Base-by-base conservation (phyloP, 1,284 basidiomycete genomes). In the Apiotrichum sp. region DNA sequence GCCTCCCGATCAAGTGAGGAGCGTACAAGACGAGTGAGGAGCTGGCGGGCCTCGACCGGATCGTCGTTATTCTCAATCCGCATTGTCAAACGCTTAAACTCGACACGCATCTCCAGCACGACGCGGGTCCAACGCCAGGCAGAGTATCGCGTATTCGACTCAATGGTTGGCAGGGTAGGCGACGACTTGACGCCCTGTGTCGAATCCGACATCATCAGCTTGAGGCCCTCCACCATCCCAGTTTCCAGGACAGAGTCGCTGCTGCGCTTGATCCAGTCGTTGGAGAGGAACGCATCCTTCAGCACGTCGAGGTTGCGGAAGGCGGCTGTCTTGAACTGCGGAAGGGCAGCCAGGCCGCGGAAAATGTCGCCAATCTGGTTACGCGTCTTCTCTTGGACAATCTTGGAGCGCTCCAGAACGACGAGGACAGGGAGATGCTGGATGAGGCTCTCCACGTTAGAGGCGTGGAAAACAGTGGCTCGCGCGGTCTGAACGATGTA, bases 81-180 rank as follows among this genome's bases (percentile, higher is more conserved):
- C 50, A 64, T 61, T 2, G 69, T 68, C 3, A 75, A 58, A 2
- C 68, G 66, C 55, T 75, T 75, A 59, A 75, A 72, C 57, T 73
- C 70, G 46, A 73, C 69, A 6, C 73, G 59, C 71, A 75, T 72
- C 56, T 71, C 70, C 0, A 75, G 64, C 8, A 75, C 73, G 7
- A 73, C 66, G 6, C 71, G 61, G 1, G 73, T 75, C 69, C 70
- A 73, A 33, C 67, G 58, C 73, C 73, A 75, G 22, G 71, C 70
- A 44, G 67, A 69, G 57, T 71, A 67, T 3, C 69, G 60, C 6
- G 63, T 61, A 1, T 63, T 58, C 2, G 61, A 57, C 35, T 70
- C 65, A 39, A 72, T 59, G 1, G 64, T 53, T 2, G 65, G 62
- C 10, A 67, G 36, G 5, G 57, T 16, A 5, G 52, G 33, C 1